Conservation (phyloP, 1,139 yeast species). For the Spencermartinsiella ligniputridi region DNA sequence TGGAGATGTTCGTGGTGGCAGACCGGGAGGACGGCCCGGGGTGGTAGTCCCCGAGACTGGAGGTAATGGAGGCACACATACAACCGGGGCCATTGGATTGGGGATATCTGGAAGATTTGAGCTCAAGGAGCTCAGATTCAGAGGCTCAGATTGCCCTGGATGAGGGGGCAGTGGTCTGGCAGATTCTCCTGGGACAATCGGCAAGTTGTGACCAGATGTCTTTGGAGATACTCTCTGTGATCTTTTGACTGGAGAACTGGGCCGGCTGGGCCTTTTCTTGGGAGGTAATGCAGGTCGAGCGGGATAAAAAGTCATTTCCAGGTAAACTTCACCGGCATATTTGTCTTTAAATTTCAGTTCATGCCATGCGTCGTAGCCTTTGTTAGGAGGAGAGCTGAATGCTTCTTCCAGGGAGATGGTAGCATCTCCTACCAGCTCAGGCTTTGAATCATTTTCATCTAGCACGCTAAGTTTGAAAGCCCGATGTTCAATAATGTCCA, state of each 20-base stretch:
- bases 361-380: conserved; percentile 88
- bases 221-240: conserved; percentile 5
- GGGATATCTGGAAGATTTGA: not conserved
- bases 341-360: conserved; percentile 61
- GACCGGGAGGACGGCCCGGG: conserved; percentile 3
- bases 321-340: conserved; percentile 81
- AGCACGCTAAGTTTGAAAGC: conserved; percentile 65
- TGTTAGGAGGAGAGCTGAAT: conserved; percentile 52
- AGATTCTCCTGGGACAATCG: not conserved
- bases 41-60: not conserved
- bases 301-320: conserved; percentile 92
- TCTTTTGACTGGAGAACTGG: not conserved
- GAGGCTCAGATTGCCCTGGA: conserved; percentile 1
- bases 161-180: conserved; percentile 5
- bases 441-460: conserved; percentile 83
- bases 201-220: not conserved
- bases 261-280: conserved; percentile 12
- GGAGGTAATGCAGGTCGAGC: conserved; percentile 24
- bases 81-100: not conserved
- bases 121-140: not conserved
- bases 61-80: not conserved
- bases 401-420: conserved; percentile 75
- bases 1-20: not conserved
- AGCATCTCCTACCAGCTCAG: conserved; percentile 79
- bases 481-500: conserved; percentile 40